Base-by-base conservation (phyloP, 495 filamentous ascomycete species). In the Neurospora sp. region DNA sequence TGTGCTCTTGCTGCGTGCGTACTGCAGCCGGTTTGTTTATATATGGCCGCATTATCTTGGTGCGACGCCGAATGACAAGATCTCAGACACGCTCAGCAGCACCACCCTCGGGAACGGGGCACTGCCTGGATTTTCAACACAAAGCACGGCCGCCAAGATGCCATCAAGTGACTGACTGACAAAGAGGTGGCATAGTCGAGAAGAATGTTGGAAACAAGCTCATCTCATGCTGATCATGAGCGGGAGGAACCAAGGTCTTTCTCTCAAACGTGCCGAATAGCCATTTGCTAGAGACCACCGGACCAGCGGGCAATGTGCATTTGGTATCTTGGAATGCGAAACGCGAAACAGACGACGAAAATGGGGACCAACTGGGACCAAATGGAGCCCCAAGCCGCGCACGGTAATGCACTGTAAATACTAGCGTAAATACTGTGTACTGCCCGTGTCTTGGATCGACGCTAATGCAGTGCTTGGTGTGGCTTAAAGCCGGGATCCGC, bases 401-500 rank as follows among this genome's bases (percentile, higher is more conserved):
- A 61, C 27, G 53, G 53, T 61, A 61, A 61, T 61, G 22, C 53
- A 61, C 53, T 61, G 53, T 61, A 61, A 8, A 8, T 27, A 14
- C 53, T 61, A 35, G 53, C 53, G 27, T 31, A 16, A 27, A 61
- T 61, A 61, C 22, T 61, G 53, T 61, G 39, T 47, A 37, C 44
- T 27, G 35, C 70, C 42, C 41, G 38, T 74, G 42, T 22, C 68
- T 39, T 16, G 27, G 75, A 77, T 77, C 75, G 75, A 53, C 75
- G 73, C 75, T 77, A 77, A 75, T 72, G 75, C 75, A 73, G 27
- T 18, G 27, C 27, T 37, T 20, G 40, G 70, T 73, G 61, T 72
- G 72, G 45, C 68, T 47, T 71, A 22, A 27, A 35, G 53, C 53
- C 37, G 47, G 39, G 22, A 39, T 38, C 31, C 61, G 27, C 61